These are phyloP conservation scores for Allium sativum DNA, from an alignment of 106 monocot species.

Conservation along the genomic window DNA sequence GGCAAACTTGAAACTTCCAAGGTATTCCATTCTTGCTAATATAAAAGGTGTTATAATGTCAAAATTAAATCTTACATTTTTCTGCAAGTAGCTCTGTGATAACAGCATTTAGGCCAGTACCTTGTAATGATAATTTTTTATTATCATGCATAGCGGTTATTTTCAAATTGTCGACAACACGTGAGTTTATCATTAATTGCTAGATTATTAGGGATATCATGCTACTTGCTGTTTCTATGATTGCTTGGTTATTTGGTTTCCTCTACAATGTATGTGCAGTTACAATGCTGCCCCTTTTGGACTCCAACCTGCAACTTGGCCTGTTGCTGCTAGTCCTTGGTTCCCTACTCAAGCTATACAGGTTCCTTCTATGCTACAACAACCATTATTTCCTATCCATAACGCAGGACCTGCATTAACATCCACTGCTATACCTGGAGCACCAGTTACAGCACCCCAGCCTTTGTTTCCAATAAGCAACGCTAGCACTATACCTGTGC, in stretches of 20 bases:
- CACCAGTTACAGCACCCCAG: slow-evolving; percentile 43
- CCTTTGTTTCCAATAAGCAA: slow-evolving; percentile 83
- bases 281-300: slow-evolving; percentile 62
- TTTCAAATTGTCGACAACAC: background rate
- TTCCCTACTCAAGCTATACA: slow-evolving; percentile 33
- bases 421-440: slow-evolving; percentile 24
- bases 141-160: background rate
- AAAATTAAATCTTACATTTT: too few species aligned
- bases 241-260: too few species aligned
- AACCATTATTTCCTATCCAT: slow-evolving; percentile 81
- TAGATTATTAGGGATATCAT: too few species aligned
- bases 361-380: slow-evolving; percentile 38
- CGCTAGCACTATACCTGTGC: slow-evolving; percentile 9
- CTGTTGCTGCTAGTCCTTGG: slow-evolving; percentile 52
- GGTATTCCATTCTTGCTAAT: too few species aligned
- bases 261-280: slow-evolving; percentile 16
- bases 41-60: too few species aligned
- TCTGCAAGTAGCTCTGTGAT: too few species aligned
- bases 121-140: background rate
- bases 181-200: too few species aligned
- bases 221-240: too few species aligned
- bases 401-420: slow-evolving; percentile 30
- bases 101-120: too few species aligned
- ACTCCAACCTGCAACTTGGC: slow-evolving; percentile 52
- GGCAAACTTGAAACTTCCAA: too few species aligned